Base-by-base conservation (phyloP, 2,329 filamentous ascomycete genomes). In the Aureobasidium sp. region DNA sequence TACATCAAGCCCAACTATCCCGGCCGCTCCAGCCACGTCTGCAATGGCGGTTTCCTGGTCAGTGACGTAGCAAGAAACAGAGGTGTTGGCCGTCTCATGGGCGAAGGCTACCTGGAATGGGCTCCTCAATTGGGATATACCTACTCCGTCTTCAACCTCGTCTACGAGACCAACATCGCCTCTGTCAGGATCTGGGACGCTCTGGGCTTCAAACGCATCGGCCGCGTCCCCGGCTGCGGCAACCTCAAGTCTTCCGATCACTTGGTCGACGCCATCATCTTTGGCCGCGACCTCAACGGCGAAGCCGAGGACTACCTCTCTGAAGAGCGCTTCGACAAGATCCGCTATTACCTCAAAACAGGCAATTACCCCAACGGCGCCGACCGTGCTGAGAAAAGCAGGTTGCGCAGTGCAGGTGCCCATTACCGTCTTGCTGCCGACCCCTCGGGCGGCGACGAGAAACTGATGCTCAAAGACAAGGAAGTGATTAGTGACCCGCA, bases 311-410 rank as follows among this genome's bases (percentile, higher is more conserved):
- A 93, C 68, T 84, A 88, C 67, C 85, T 91, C 63, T 90, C 86
- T 69, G 90, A 96, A 75, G 90, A 96, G 74, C 88, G 93, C 62
- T 97, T 97, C 76, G 91, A 96, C 76, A 96, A 96, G 77, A 97
- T 97, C 68, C 86, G 90, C 65, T 97, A 88, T 76, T 97, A 97
- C 71, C 83, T 97, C 66, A 94, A 95, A 72, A 89, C 90, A 69
- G 86, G 85, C 65, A 89, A 90, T 69, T 97, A 98, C 69, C 93
- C 93, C 56, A 84, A 85, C 63, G 91, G 90, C 58, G 90, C 91
- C 66, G 90, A 96, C 75, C 83, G 91, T 55, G 90, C 90, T 54
- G 93, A 97, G 71, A 97, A 97, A 79, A 91, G 86, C 72, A 86
- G 91, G 62, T 81, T 98, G 54, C 83, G 93, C 62, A 95, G 88